phyloP scores from a whole-genome alignment of 2,329 filamentous ascomycete genomes.

The Fusarium chuoi region DNA sequence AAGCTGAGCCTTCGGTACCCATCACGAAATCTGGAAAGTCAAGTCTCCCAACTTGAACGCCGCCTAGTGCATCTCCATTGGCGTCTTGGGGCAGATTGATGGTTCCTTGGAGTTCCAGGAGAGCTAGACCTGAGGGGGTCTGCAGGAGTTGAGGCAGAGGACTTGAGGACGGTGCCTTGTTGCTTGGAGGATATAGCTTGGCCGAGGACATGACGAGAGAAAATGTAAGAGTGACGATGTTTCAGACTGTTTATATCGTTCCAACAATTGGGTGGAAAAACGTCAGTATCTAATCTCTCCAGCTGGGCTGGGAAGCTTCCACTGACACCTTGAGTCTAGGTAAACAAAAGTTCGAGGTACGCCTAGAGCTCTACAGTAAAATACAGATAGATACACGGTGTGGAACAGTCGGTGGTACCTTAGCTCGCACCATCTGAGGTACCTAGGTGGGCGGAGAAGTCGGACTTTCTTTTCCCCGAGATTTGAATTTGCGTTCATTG shows the following conservation, averaged over 20 bases:
- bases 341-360: not conserved
- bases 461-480: slow-evolving; percentile 40
- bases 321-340: not conserved
- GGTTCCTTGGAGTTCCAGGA: slow-evolving; percentile 92
- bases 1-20: slow-evolving; percentile 64
- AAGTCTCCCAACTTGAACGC: slow-evolving; percentile 71
- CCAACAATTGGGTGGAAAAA: not conserved
- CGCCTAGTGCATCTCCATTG: slow-evolving; percentile 45
- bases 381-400: not conserved
- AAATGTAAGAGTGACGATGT: not conserved
- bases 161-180: slow-evolving; percentile 45
- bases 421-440: not conserved
- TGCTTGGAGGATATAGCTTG: slow-evolving; percentile 55
- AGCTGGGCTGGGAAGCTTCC: not conserved
- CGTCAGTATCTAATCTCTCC: not conserved
- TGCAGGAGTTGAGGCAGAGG: slow-evolving; percentile 85
- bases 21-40: slow-evolving; percentile 79
- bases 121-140: slow-evolving; percentile 87
- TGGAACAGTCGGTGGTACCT: not conserved
- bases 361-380: not conserved
- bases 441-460: not conserved
- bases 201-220: slow-evolving; percentile 48
- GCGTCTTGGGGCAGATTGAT: slow-evolving; percentile 75
- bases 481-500: slow-evolving; percentile 46
- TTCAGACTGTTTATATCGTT: not conserved